A percentile compares a stretch with the other conserved stretches of the same genome.
phyloP scores from a whole-genome alignment of 306 rosid genomes.

The Malus fusca region DNA sequence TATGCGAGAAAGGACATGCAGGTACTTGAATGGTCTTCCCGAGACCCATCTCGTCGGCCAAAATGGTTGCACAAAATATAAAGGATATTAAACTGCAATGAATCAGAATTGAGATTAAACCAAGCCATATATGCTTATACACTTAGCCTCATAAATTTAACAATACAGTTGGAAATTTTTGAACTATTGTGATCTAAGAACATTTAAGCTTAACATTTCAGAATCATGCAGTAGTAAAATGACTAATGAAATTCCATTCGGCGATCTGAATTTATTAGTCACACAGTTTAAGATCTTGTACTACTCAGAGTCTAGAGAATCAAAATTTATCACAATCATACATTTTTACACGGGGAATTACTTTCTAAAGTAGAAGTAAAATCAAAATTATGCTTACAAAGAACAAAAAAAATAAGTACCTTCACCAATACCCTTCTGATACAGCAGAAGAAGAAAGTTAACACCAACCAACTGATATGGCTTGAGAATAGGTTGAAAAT shows the following conservation, averaged over 20 bases:
- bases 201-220: not conserved
- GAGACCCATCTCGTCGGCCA: conserved; percentile 98
- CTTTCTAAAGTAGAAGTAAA: not conserved
- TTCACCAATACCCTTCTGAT: conserved; percentile 85
- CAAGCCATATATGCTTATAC: not conserved
- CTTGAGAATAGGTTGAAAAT: conserved; percentile 84
- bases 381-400: conserved; percentile 5
- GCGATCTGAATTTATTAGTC: not conserved
- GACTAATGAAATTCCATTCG: not conserved
- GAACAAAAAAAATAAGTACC: conserved; percentile 31
- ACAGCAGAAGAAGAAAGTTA: conserved; percentile 78
- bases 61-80: conserved; percentile 57
- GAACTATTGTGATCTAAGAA: not conserved
- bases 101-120: not conserved
- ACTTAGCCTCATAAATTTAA: not conserved
- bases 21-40: conserved; percentile 90
- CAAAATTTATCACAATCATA: too few species aligned
- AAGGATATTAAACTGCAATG: conserved; percentile 19
- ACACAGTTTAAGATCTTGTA: not conserved
- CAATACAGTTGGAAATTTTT: not conserved
- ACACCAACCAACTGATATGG: conserved; percentile 92
- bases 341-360: not conserved
- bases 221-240: not conserved
- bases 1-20: conserved; percentile 5
- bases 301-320: not conserved